Percentiles rank a stretch among this genome's conserved stretches.
Evolutionary conservation across 2,329 filamentous ascomycete species (phyloP).

Genomic region (Fusarium camptoceras): DNA sequence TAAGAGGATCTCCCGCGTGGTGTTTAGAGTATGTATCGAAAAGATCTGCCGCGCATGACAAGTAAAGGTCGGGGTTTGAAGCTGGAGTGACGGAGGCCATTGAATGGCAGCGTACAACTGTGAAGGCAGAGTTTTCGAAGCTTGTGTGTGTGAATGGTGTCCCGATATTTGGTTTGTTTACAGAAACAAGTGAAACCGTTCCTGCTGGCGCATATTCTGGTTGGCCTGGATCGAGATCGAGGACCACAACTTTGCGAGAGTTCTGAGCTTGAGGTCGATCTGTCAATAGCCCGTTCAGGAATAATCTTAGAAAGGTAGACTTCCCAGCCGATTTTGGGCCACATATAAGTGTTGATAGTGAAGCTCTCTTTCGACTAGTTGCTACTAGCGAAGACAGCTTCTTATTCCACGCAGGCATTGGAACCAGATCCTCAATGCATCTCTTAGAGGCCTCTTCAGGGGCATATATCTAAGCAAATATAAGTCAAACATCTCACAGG

Average conservation of each 20-base stretch:
- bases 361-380: slow-evolving; percentile 49
- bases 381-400: slow-evolving; percentile 61
- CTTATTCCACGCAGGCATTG: slow-evolving; percentile 71
- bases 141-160: slow-evolving; percentile 74
- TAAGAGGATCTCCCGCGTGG: slow-evolving; percentile 63
- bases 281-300: slow-evolving; percentile 76
- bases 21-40: slow-evolving; percentile 66
- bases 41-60: slow-evolving; percentile 73
- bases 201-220: slow-evolving; percentile 80
- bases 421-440: slow-evolving; percentile 65
- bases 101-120: slow-evolving; percentile 71
- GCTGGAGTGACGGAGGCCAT: slow-evolving; percentile 74
- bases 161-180: slow-evolving; percentile 71
- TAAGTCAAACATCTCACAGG: slow-evolving; percentile 30
- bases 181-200: slow-evolving; percentile 73
- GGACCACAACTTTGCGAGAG: slow-evolving; percentile 60
- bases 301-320: slow-evolving; percentile 76
- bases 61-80: slow-evolving; percentile 74
- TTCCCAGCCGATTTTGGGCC: slow-evolving; percentile 81
- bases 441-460: slow-evolving; percentile 64
- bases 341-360: slow-evolving; percentile 67
- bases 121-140: slow-evolving; percentile 49
- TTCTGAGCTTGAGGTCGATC: slow-evolving; percentile 20
- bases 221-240: slow-evolving; percentile 83
- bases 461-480: slow-evolving; percentile 60